Percentiles rank a stretch among this genome's conserved stretches.
Evolutionary conservation across 371 early-diverging fungal genomes (phyloP).

Genomic region (Choanephora cucurbitarum): DNA sequence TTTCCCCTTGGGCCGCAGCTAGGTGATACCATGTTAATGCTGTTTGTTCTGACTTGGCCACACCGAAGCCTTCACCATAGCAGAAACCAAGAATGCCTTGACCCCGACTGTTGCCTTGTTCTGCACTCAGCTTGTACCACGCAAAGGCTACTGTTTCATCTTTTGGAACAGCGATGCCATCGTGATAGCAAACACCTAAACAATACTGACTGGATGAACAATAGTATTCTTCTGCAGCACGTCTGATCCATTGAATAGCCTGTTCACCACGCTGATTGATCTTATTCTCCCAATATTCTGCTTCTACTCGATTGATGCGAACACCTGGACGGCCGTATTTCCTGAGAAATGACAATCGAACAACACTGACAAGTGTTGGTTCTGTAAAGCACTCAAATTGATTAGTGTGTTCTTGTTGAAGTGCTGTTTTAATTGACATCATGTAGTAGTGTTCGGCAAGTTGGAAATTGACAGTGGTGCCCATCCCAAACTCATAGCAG

Average conservation of each 20-base stretch:
- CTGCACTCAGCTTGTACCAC: constrained; percentile 61
- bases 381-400: constrained; percentile 10
- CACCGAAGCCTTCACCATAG: constrained; percentile 81
- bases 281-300: constrained; percentile 54
- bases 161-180: constrained; percentile 60
- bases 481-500: constrained; percentile 78
- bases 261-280: constrained; percentile 22
- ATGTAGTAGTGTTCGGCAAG: constrained; percentile 59
- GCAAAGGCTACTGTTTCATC: constrained; percentile 55
- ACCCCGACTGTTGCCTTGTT: constrained; percentile 55
- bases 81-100: constrained; percentile 61
- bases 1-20: constrained; percentile 87
- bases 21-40: constrained; percentile 87
- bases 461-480: constrained; percentile 50
- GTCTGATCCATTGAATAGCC: constrained; percentile 55
- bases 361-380: constrained; percentile 49
- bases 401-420: not conserved
- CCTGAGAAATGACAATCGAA: constrained; percentile 67
- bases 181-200: constrained; percentile 71
- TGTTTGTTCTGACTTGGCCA: constrained; percentile 62
- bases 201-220: constrained; percentile 48
- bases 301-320: constrained; percentile 65
- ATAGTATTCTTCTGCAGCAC: constrained; percentile 50
- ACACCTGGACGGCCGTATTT: constrained; percentile 74
- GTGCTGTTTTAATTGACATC: constrained; percentile 21